phyloP scores from a whole-genome alignment of 805 yeast genomes.

The Ogataea chonburiensis region DNA sequence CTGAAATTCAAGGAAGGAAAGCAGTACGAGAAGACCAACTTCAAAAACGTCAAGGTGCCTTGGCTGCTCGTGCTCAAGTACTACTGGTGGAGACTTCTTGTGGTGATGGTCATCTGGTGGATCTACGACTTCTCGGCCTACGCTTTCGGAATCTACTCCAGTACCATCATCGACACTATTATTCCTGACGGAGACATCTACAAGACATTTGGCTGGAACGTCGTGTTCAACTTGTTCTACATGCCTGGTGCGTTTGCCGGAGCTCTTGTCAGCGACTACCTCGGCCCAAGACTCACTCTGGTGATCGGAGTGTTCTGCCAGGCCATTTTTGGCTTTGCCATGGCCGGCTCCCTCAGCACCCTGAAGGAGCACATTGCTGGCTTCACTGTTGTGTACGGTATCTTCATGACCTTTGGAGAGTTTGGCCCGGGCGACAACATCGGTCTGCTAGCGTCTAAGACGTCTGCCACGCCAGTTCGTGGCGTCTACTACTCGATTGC shows the following conservation, averaged over 20 bases:
- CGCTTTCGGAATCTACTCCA: conserved; percentile 83
- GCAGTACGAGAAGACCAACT: conserved; percentile 65
- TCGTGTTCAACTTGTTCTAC: conserved; percentile 82
- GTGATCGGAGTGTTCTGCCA: conserved; percentile 67
- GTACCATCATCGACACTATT: conserved; percentile 60
- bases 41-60: conserved; percentile 65
- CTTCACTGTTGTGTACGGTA: conserved; percentile 84
- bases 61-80: conserved; percentile 67
- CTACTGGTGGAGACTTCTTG: conserved; percentile 75
- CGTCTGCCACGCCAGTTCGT: conserved; percentile 82
- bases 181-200: conserved; percentile 62
- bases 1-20: conserved; percentile 71
- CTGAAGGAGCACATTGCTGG: conserved; percentile 67
- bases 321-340: conserved; percentile 75
- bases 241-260: conserved; percentile 89
- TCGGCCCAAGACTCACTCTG: conserved; percentile 88
- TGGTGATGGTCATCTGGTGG: conserved; percentile 84
- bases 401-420: conserved; percentile 84
- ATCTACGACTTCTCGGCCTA: conserved; percentile 85
- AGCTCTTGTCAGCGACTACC: conserved; percentile 77
- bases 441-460: conserved; percentile 84
- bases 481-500: conserved; percentile 90
- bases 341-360: conserved; percentile 67
- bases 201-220: conserved; percentile 88
- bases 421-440: conserved; percentile 93